Evolutionary conservation across 768 basidiomycete species (phyloP), one percentile per base, ranked within the genome.

Genomic region (Leccinum subgranulosum): DNA sequence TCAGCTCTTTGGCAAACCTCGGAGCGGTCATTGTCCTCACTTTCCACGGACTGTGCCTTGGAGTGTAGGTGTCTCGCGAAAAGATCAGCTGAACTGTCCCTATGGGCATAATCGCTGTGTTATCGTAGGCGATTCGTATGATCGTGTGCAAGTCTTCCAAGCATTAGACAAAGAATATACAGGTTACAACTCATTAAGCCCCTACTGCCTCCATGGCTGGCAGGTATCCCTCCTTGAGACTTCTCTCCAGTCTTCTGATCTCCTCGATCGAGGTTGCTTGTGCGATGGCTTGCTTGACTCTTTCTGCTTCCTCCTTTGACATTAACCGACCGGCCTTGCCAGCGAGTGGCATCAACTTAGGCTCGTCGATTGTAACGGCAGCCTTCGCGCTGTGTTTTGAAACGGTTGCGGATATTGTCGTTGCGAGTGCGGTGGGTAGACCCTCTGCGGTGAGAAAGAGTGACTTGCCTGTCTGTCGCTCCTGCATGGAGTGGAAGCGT

Each of bases 201-300:
- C 90, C 89, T 56, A 91, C 84, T 51, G 84, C 80, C 68, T 90
- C 89, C 76, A 87, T 79, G 58, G 83, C 80, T 50, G 92, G 91
- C 73, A 93, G 73, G 72, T 88, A 92, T 46, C 93, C 93, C 68
- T 94, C 92, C 66, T 84, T 82, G 64, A 94, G 73, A 70, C 84
- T 88, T 75, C 90, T 82, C 74, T 94, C 92, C 62, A 94, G 70
- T 66, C 83, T 82, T 72, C 88, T 82, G 66, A 95, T 86, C 74
- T 96, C 93, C 69, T 96, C 93, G 63, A 92, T 84, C 49, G 90
- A 94, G 33, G 87, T 90, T n/a, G 94, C 94, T 61, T 85, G 87
- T 60, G 89, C 88, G 63, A 96, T 94, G 17, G 93, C 93, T 31
- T 85, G 84, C 71, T 86, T 88, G 60, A 96, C 90, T 61, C 84